Evolutionary conservation across 495 filamentous ascomycete genomes (phyloP).

Genomic region (Podospora pseudoanserina): DNA sequence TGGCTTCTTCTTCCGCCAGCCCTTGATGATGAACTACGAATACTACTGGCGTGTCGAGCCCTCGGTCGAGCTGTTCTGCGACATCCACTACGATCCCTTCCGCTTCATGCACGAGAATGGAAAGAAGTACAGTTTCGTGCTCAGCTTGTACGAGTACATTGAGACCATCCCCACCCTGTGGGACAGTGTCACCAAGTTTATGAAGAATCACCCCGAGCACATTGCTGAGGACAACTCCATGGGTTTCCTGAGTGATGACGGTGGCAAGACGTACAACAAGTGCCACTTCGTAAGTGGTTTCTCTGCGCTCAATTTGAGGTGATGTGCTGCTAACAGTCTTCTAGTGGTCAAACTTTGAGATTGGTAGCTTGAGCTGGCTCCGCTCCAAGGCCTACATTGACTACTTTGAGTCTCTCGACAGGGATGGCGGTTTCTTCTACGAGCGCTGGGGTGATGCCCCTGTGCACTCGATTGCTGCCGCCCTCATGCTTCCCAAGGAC

Average conservation of each 20-base stretch:
- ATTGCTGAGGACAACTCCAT: conserved; percentile 80
- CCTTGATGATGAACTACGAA: conserved; percentile 77
- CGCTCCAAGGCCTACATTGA: conserved; percentile 74
- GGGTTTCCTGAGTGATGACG: conserved; percentile 86
- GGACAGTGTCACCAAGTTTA: conserved; percentile 90
- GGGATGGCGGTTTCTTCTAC: conserved; percentile 88
- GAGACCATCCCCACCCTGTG: conserved; percentile 96
- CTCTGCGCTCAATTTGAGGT: not conserved
- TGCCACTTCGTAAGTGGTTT: conserved; percentile 81
- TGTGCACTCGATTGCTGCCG: conserved; percentile 91
- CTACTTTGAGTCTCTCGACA: conserved; percentile 75
- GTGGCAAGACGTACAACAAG: conserved; percentile 85
- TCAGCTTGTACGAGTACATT: conserved; percentile 89
- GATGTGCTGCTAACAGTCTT: conserved; percentile 20
- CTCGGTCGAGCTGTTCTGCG: conserved; percentile 82
- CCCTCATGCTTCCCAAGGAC: conserved; percentile 79
- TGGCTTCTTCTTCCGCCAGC: conserved; percentile 88
- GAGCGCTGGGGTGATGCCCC: conserved; percentile 91
- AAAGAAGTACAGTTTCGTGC: conserved; percentile 87
- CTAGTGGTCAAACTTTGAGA: conserved; percentile 91
- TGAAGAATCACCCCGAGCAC: conserved; percentile 82
- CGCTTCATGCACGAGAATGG: conserved; percentile 81
- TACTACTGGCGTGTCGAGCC: conserved; percentile 94
- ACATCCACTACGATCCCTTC: conserved; percentile 80
- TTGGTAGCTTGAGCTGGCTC: conserved; percentile 80